These are phyloP conservation scores for Fusarium buxicola DNA, from an alignment of 2,329 filamentous ascomycete genomes.

Conservation along the genomic window DNA sequence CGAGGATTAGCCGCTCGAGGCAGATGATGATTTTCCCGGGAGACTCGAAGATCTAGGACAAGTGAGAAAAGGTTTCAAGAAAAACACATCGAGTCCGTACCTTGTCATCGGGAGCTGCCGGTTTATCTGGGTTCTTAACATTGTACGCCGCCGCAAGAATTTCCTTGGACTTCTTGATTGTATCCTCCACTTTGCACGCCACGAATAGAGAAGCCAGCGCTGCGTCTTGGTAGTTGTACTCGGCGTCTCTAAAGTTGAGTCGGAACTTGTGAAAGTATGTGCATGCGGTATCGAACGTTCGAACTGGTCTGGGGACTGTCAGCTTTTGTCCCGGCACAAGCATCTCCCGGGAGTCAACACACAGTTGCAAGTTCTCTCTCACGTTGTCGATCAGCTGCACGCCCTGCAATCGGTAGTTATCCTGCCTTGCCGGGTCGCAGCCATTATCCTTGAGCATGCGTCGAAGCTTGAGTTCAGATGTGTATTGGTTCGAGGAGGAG, in stretches of 20 bases:
- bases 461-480: conserved; percentile 84
- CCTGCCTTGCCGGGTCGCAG: conserved; percentile 82
- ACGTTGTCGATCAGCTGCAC: conserved; percentile 91
- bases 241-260: conserved; percentile 83
- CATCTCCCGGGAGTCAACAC: background rate
- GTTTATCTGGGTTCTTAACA: conserved; percentile 76
- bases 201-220: conserved; percentile 90
- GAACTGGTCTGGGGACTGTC: conserved; percentile 73
- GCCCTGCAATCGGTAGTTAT: conserved; percentile 83
- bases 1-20: conserved; percentile 91
- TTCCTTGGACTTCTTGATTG: conserved; percentile 94
- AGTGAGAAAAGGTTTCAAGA: conserved; percentile 7
- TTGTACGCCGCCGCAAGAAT: conserved; percentile 93
- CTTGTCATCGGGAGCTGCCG: conserved; percentile 82
- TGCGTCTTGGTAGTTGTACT: conserved; percentile 89
- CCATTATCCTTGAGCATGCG: conserved; percentile 76
- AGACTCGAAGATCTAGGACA: conserved; percentile 77
- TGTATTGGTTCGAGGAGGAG: conserved; percentile 73
- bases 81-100: conserved; percentile 58
- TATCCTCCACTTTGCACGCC: conserved; percentile 98
- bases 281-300: conserved; percentile 91
- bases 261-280: conserved; percentile 96
- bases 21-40: conserved; percentile 86
- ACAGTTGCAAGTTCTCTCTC: conserved; percentile 82
- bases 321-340: background rate